These are phyloP conservation scores for Sinapis alba DNA, from an alignment of 441 rosid genomes.

Conservation along the genomic window DNA sequence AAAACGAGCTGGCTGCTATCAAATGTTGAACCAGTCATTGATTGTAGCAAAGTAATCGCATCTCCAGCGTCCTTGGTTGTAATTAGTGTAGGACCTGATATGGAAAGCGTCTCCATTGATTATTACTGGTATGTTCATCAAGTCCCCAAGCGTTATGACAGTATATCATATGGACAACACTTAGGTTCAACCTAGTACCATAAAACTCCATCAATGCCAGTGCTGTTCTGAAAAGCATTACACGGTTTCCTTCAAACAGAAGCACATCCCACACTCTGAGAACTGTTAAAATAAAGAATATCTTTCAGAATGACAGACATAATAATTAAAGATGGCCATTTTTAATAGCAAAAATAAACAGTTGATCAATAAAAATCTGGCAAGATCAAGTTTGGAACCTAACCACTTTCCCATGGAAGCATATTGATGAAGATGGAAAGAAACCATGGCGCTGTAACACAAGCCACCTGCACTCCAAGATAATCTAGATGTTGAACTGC, in stretches of 20 bases:
- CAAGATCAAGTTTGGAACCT: conserved; percentile 48
- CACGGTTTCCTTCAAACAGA: conserved; percentile 92
- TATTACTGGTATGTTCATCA: conserved; percentile 3
- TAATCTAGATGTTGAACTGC: conserved; percentile 96
- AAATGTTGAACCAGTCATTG: conserved; percentile 92
- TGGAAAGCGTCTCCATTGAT: conserved; percentile 26
- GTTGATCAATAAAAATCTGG: neutral
- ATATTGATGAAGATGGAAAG: conserved; percentile 95
- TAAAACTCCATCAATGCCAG: conserved; percentile 95
- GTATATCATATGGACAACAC: conserved; percentile 23
- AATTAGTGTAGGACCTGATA: conserved; percentile 86
- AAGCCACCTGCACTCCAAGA: conserved; percentile 93
- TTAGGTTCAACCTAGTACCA: conserved; percentile 59
- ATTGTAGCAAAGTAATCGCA: conserved; percentile 91
- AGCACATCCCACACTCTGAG: conserved; percentile 98
- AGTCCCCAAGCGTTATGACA: conserved; percentile 17
- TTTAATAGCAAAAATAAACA: conserved; percentile 6
- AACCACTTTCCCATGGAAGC: conserved; percentile 99
- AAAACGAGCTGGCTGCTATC: conserved; percentile 97
- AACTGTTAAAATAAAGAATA: conserved; percentile 48
- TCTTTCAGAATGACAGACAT: neutral
- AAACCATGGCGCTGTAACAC: conserved; percentile 97
- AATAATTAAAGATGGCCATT: neutral
- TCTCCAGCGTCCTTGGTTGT: conserved; percentile 97
- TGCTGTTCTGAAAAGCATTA: conserved; percentile 90